phyloP scores from a whole-genome alignment of 345 rosid species.

The Raphanus sativus region DNA sequence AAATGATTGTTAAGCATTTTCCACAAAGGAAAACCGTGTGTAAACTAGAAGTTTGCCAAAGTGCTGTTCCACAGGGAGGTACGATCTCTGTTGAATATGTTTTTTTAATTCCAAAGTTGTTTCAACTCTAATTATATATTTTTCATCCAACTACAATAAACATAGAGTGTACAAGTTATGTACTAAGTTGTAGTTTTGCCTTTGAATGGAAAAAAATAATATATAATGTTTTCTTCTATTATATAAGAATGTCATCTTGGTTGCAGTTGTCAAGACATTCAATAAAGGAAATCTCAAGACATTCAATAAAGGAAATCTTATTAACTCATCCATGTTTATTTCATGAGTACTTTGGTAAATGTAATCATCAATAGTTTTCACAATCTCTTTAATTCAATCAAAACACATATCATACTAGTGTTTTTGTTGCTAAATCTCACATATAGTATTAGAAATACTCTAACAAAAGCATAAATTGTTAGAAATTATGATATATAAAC shows the following conservation, averaged over 20 bases:
- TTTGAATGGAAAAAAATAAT: not conserved
- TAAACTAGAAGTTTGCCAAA: not conserved
- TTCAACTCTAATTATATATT: too few relatives aligned
- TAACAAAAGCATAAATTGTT: not conserved
- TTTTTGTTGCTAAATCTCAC: not conserved
- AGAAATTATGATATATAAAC: not conserved
- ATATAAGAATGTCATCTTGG: too few relatives aligned
- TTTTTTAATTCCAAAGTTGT: too few relatives aligned
- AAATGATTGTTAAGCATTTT: not conserved
- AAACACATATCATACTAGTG: not conserved
- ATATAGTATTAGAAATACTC: not conserved
- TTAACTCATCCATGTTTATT: not conserved
- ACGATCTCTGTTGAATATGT: too few relatives aligned
- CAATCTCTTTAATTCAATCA: not conserved
- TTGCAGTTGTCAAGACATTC: too few relatives aligned
- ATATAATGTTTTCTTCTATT: not conserved
- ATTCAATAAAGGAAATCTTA: not conserved
- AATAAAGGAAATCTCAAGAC: not conserved
- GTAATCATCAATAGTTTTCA: not conserved
- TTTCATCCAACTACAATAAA: too few relatives aligned
- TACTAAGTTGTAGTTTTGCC: not conserved
- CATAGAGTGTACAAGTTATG: not conserved
- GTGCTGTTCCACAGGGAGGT: not conserved
- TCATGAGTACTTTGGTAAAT: not conserved
- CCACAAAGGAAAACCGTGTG: not conserved